These are phyloP conservation scores for Sodiomyces alkalinus DNA, from an alignment of 2,329 filamentous ascomycete genomes.

Conservation along the genomic window DNA sequence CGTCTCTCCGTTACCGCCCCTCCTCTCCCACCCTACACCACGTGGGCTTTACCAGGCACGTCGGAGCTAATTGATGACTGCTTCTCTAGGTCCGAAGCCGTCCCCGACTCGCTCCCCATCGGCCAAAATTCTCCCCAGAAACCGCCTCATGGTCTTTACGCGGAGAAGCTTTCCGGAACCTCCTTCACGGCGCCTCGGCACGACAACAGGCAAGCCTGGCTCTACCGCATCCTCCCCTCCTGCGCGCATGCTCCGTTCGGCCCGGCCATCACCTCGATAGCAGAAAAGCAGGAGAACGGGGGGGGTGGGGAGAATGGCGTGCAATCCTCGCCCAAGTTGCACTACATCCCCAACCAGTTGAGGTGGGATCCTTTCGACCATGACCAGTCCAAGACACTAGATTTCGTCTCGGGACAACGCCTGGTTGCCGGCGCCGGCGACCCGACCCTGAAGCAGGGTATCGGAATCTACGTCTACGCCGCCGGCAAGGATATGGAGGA, in stretches of 20 bases:
- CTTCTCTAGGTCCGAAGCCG: slow-evolving; percentile 54
- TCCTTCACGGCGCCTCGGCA: slow-evolving; percentile 55
- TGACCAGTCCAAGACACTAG: slow-evolving; percentile 35
- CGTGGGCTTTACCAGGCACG: background rate
- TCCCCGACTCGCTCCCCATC: slow-evolving; percentile 57
- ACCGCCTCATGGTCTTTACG: slow-evolving; percentile 62
- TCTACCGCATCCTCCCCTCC: slow-evolving; percentile 54
- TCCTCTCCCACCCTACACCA: background rate
- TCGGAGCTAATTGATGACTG: background rate
- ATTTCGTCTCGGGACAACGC: slow-evolving; percentile 45
- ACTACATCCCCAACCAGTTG: slow-evolving; percentile 67
- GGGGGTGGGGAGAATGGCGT: no score
- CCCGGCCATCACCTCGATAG: slow-evolving; percentile 22
- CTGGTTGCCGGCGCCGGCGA: slow-evolving; percentile 69
- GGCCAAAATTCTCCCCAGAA: slow-evolving; percentile 75
- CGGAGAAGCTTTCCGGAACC: slow-evolving; percentile 63
- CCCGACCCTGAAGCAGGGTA: slow-evolving; percentile 59
- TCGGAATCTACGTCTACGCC: slow-evolving; percentile 70
- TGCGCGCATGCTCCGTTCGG: slow-evolving; percentile 44
- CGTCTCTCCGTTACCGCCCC: slow-evolving; percentile 13
- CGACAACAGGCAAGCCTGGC: slow-evolving; percentile 57
- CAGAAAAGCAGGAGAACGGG: slow-evolving; percentile 7
- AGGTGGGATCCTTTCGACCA: slow-evolving; percentile 67
- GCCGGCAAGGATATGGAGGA: slow-evolving; percentile 63
- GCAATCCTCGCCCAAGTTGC: slow-evolving; percentile 29